phyloP scores from a whole-genome alignment of 352 stramenopile genomes.

The Phytophthora rubi region DNA sequence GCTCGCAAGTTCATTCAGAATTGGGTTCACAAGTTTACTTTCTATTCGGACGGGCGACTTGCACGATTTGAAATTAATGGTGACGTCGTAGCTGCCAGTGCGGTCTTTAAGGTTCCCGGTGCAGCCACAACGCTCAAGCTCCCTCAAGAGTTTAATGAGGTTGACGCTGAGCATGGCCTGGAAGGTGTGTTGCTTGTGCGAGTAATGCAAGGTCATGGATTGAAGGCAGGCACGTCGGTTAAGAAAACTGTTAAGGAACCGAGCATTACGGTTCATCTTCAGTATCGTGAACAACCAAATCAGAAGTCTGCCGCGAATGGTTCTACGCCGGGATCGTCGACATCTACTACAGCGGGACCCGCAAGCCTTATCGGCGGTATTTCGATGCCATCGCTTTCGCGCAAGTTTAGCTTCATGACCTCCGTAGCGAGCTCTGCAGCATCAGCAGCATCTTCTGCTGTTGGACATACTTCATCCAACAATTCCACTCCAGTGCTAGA shows the following conservation, averaged over 20 bases:
- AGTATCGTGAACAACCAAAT: constrained; percentile 68
- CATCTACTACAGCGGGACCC: constrained; percentile 28
- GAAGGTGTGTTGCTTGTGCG: constrained; percentile 75
- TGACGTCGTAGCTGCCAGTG: constrained; percentile 85
- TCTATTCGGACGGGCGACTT: constrained; percentile 83
- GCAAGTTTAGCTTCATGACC: constrained; percentile 79
- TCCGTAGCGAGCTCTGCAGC: constrained; percentile 46
- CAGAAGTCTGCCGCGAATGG: constrained; percentile 41
- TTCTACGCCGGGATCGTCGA: constrained; percentile 26
- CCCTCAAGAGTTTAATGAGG: constrained; percentile 89
- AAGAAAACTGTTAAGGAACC: constrained; percentile 78
- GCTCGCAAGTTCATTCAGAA: constrained; percentile 89
- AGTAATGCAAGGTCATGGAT: constrained; percentile 82
- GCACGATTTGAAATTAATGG: constrained; percentile 90
- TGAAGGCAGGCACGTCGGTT: constrained; percentile 71
- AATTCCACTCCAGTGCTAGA: constrained; percentile 31
- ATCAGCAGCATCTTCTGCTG: constrained; percentile 42
- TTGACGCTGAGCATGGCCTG: constrained; percentile 79
- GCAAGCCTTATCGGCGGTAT: constrained; percentile 53
- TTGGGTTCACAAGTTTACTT: constrained; percentile 92
- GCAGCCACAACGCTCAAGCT: constrained; percentile 86
- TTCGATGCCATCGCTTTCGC: constrained; percentile 74
- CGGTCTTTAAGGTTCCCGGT: constrained; percentile 87
- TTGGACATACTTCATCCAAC: constrained; percentile 26
- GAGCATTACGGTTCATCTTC: constrained; percentile 59